These are phyloP conservation scores for Flaveria brownii DNA, from an alignment of 129 eudicot species.

Conservation along the genomic window DNA sequence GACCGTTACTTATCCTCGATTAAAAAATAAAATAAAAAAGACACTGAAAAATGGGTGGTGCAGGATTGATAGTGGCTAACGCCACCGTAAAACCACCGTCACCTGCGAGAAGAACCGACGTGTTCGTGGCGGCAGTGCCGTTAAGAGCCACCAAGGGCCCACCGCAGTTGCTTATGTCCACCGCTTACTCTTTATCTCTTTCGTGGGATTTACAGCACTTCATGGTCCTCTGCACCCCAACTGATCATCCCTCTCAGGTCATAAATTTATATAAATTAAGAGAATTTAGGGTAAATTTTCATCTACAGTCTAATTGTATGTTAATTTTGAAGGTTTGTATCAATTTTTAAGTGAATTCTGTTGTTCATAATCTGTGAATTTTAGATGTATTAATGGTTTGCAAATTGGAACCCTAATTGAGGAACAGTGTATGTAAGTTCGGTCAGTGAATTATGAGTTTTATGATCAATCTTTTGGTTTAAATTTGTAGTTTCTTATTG, in stretches of 20 bases:
- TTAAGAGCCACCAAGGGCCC: conserved; percentile 71
- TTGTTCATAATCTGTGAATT: neutral
- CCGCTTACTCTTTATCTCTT: conserved; percentile 61
- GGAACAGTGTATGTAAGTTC: too few species aligned
- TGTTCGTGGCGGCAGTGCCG: conserved; percentile 74
- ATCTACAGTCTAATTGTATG: neutral
- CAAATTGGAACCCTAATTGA: neutral
- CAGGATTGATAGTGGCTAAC: conserved; percentile 21
- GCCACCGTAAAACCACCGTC: conserved; percentile 22
- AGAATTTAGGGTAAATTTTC: neutral
- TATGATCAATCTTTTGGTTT: conserved; percentile 5
- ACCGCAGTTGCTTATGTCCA: conserved; percentile 63
- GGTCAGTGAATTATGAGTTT: neutral
- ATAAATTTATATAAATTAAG: neutral
- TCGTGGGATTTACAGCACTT: conserved; percentile 78
- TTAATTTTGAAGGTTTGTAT: neutral
- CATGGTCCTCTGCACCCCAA: conserved; percentile 70
- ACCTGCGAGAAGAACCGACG: conserved; percentile 37
- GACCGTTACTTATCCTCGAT: neutral
- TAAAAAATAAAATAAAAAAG: neutral
- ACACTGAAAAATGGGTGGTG: conserved; percentile 21
- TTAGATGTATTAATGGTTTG: neutral
- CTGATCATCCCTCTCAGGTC: conserved; percentile 50
- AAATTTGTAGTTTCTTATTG: neutral
- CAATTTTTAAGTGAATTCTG: neutral